Evolutionary conservation across 164 flowering plant genomes (phyloP).

Genomic region (Tinospora cordifolia): DNA sequence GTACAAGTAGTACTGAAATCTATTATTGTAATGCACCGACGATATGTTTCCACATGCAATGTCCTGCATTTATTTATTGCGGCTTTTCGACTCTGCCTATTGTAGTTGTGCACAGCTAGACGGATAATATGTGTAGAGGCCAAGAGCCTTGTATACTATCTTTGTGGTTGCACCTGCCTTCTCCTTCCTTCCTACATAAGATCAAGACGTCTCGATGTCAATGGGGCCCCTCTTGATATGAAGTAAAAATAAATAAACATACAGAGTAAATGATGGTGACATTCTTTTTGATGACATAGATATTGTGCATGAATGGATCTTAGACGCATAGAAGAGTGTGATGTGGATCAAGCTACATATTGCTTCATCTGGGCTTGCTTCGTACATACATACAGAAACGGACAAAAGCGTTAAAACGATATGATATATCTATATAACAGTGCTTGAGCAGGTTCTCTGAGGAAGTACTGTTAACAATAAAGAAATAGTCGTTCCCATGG

Average conservation of each 20-base stretch:
- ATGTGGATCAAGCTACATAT: background rate
- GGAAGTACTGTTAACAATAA: too few relatives aligned
- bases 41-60: background rate
- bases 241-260: too few relatives aligned
- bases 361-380: background rate
- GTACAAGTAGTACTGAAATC: background rate
- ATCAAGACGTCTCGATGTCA: background rate
- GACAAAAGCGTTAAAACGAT: too few relatives aligned
- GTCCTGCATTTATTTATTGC: constrained; percentile 1
- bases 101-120: background rate
- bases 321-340: background rate
- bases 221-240: background rate
- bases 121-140: background rate
- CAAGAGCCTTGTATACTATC: background rate
- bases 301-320: background rate
- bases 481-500: too few relatives aligned
- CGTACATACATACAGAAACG: background rate
- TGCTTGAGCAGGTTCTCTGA: background rate
- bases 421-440: background rate
- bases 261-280: background rate
- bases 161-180: background rate
- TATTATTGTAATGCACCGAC: constrained; percentile 2
- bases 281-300: background rate
- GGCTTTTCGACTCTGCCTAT: background rate
- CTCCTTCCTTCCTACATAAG: too few relatives aligned